Base-by-base conservation (phyloP, 139 green algal species). In the Chlorella sp. region DNA sequence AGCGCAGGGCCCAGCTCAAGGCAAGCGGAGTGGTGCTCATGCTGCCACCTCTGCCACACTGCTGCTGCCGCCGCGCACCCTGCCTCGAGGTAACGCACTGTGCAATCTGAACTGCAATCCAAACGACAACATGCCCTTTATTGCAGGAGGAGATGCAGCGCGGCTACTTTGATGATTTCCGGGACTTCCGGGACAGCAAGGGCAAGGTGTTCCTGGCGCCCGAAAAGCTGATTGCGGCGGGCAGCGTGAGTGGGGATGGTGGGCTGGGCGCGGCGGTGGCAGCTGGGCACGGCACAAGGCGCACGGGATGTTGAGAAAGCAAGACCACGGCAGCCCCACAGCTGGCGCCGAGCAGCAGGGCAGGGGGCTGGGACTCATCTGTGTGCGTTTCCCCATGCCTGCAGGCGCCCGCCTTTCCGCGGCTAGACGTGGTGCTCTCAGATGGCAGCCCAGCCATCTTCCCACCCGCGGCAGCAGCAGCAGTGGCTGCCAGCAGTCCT, bases 141-240 rank as follows among this genome's bases (percentile, higher is more conserved):
- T 26, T 73, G 56, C 81, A 92, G 85, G 89, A 92, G 64, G 89
- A 92, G 54, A 88, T 92, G 78, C 48, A 92, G 72, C 85, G 86
- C 32, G 89, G 89, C 8, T 92, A 92, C 60, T 92, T 92, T 83
- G 89, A 92, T 65, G 89, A 92, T 62, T 92, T 92, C 46, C 83
- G 67, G 32, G 86, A 92, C 16, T 82, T 92, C 26, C 76, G 84
- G 30, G 89, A 92, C 51, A 85, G 56, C 9, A 51, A 87, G 32
- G 89, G 89, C n/a, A 91, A 91, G 64, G 83, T 92, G 34, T 92
- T 90, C 30, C 14, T 56, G 0, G 58, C 81, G 5, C 62, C 89
- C 51, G 62, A 86, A 40, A 44, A 38, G 20, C 88, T 92, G 11
- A 51, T 70, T 2, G 38, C 80, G 1, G 73, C 80, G 34, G 41